Base-by-base conservation (phyloP, 2,329 filamentous ascomycete genomes). In the Cladosporium sp. region DNA sequence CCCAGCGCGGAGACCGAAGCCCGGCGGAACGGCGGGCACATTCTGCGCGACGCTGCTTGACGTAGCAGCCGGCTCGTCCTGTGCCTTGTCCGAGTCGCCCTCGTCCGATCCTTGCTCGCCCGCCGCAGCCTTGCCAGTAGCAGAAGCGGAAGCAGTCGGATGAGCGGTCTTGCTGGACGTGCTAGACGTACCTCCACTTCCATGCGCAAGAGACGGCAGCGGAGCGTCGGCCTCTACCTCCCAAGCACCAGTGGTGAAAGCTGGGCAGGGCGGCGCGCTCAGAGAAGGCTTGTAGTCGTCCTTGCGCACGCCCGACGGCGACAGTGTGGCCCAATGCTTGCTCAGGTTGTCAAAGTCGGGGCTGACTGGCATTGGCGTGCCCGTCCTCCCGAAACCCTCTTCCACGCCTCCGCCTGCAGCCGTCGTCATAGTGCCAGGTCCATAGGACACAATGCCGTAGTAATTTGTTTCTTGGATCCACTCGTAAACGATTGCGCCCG, bases 401-500 rank as follows among this genome's bases (percentile, higher is more conserved):
- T 78, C 74, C n/a, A 78, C 80, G 1, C 76, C 51, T 22, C 43
- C 54, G 38, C 13, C 49, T 64, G 43, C 56, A 58, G 2, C 68
- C 61, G 16, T 62, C 61, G 1, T 76, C 77, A 16, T 31, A 16
- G 16, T 16, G 40, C n/a, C 74, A 70, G 3, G 72, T 1, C 86
- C 87, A 66, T 95, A 95, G 16, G 78, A 83, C 61, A 95, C 63
- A 34, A 95, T 76, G 37, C 89, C 89, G 68, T 95, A 95, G 63
- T 88, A 71, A 69, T 95, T 95, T 46, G 79, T 75, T 70, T 95
- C 56, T 42, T 92, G 74, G 57, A 95, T 89, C 89, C 89, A 95
- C 67, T 95, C 89, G 70, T 95, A 95, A 59, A 95, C 77, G 57
- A 95, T 90, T 49, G 87, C 78, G 51, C 89, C 89, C 48, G 86